Evolutionary conservation across 2,329 filamentous ascomycete genomes (phyloP).

Genomic region (Aspergillus udagawae): DNA sequence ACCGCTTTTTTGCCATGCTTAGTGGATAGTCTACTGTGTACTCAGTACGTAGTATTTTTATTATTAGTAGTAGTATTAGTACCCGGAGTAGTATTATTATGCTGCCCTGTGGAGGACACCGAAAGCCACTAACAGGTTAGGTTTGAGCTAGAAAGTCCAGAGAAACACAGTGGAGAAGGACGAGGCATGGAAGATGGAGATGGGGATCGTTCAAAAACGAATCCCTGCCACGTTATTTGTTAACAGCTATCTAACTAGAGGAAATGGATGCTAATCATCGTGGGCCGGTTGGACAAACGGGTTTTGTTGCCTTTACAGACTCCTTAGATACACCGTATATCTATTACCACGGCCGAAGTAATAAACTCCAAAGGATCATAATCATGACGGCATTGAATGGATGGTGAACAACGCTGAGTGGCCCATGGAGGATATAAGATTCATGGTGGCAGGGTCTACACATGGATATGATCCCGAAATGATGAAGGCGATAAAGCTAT

Average conservation of each 20-base stretch:
- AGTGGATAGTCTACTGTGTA: neutral
- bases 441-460: neutral
- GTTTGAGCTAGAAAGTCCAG: slow-evolving; percentile 19
- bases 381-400: neutral
- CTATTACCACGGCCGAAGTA: neutral
- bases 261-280: neutral
- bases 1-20: no score
- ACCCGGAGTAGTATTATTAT: no score
- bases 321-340: no score
- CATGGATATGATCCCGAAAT: neutral
- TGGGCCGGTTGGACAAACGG: neutral
- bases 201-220: neutral
- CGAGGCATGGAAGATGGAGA: slow-evolving; percentile 3
- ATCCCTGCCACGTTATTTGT: neutral
- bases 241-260: neutral
- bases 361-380: neutral
- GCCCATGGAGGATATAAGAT: neutral
- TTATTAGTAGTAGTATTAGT: neutral
- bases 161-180: slow-evolving; percentile 17
- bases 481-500: neutral
- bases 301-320: neutral
- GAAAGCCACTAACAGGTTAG: neutral
- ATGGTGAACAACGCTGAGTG: neutral
- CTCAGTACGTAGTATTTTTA: neutral
- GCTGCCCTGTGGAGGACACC: neutral